A percentile compares a stretch with the other conserved stretches of the same genome.
phyloP scores from a whole-genome alignment of 2,329 filamentous ascomycete species.

The Xenoacremonium recifei region DNA sequence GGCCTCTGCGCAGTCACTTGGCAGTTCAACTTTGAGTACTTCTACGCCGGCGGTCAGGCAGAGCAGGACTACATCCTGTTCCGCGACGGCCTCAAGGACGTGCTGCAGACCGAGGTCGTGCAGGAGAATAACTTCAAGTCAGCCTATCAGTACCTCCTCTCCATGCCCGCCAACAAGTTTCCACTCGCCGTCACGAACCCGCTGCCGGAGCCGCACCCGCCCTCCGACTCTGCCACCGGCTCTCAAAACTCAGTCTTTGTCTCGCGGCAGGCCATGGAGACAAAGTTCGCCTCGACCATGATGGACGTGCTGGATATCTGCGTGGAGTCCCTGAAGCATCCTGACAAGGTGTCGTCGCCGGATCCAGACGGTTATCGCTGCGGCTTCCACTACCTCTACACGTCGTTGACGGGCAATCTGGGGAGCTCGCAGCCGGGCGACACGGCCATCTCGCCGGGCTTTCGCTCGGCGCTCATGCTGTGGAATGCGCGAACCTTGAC shows the following conservation, averaged over 20 bases:
- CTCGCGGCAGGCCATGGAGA: slow-evolving; percentile 10
- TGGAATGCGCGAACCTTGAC: slow-evolving; percentile 6
- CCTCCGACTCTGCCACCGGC: slow-evolving; percentile 9
- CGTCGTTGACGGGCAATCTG: slow-evolving; percentile 11
- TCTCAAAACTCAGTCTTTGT: slow-evolving; percentile 13
- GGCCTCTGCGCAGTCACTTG: slow-evolving; percentile 9
- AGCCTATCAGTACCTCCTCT: slow-evolving; percentile 9
- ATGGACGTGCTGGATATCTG: slow-evolving; percentile 13
- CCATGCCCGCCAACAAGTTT: slow-evolving; percentile 12
- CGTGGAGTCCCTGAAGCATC: slow-evolving; percentile 7
- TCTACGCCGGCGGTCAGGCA: slow-evolving; percentile 8
- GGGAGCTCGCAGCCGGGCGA: slow-evolving; percentile 9
- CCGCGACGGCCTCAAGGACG: slow-evolving; percentile 8
- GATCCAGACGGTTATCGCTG: slow-evolving; percentile 3
- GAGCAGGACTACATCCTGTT: slow-evolving; percentile 6
- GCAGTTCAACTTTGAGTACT: slow-evolving; percentile 9
- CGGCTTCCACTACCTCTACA: slow-evolving; percentile 15
- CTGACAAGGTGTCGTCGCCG: slow-evolving; percentile 7
- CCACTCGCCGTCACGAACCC: slow-evolving; percentile 7
- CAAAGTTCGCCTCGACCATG: slow-evolving; percentile 11
- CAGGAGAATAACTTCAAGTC: slow-evolving; percentile 12
- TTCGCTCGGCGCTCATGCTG: slow-evolving; percentile 6
- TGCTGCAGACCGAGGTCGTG: slow-evolving; percentile 4
- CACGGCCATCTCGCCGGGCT: slow-evolving; percentile 5
- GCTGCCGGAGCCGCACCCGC: slow-evolving; percentile 8